These are phyloP conservation scores for Eucalyptus grandis DNA, from an alignment of 345 rosid genomes.

Conservation along the genomic window DNA sequence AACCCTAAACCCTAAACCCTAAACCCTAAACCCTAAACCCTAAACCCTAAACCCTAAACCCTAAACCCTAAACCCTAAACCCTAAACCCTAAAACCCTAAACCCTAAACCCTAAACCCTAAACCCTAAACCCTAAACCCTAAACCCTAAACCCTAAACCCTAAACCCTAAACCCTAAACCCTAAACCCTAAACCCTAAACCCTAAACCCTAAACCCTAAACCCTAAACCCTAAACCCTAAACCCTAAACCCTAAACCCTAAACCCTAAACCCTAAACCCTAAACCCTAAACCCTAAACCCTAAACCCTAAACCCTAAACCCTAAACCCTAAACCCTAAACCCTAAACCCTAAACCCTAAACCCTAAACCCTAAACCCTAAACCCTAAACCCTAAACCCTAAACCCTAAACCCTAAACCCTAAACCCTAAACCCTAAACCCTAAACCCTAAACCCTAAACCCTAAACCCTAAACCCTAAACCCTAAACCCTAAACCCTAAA, in stretches of 20 bases:
- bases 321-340: background rate
- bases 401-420: background rate
- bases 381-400: background rate
- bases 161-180: background rate
- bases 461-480: background rate
- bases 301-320: background rate
- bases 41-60: background rate
- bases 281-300: background rate
- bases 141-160: background rate
- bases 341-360: background rate
- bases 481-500: background rate
- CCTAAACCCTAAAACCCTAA: background rate
- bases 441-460: background rate
- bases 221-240: background rate
- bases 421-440: background rate
- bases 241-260: background rate
- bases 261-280: background rate
- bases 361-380: background rate
- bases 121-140: background rate
- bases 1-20: background rate
- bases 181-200: background rate
- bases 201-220: background rate
- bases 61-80: background rate
- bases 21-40: background rate
- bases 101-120: background rate